phyloP scores from a whole-genome alignment of 73 alveolate species.

The Tetrahymena malaccensis region DNA sequence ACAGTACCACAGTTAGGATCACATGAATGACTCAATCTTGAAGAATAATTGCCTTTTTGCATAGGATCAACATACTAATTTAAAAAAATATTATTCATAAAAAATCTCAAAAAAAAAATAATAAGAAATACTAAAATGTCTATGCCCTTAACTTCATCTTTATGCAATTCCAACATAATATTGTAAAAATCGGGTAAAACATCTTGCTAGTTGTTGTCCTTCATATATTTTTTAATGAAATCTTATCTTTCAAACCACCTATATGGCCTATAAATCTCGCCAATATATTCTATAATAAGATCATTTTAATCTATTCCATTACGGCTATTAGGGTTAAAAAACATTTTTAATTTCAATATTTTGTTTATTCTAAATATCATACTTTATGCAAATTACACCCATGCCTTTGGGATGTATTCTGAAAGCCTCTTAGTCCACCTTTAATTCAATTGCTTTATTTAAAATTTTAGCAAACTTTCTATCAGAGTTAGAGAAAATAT shows the following conservation, averaged over 20 bases:
- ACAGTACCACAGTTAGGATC: conserved; percentile 95
- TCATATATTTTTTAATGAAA: conserved; percentile 81
- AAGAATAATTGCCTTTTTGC: conserved; percentile 83
- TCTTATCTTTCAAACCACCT: conserved; percentile 97
- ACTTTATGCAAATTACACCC: conserved; percentile 85
- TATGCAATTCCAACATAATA: conserved; percentile 90
- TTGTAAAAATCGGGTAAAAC: conserved; percentile 94
- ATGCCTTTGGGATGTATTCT: conserved; percentile 92
- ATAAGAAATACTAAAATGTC: conserved; percentile 25
- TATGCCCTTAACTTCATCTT: conserved; percentile 92
- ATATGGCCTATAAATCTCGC: conserved; percentile 94
- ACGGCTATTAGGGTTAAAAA: neutral
- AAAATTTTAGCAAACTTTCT: conserved; percentile 68
- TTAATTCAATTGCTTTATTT: conserved; percentile 51
- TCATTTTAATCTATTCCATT: conserved; percentile 86
- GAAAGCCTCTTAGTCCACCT: conserved; percentile 55
- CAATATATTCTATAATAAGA: conserved; percentile 89
- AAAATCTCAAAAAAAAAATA: neutral
- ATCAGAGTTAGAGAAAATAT: conserved; percentile 48
- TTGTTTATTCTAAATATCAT: neutral
- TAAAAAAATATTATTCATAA: neutral
- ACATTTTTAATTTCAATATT: neutral
- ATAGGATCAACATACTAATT: conserved; percentile 84
- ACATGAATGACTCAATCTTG: conserved; percentile 93
- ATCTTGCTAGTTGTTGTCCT: conserved; percentile 68